A percentile compares a stretch with the other conserved stretches of the same genome.
Conservation (phyloP, 768 basidiomycete species). For the Xanthoconium stramineum region DNA sequence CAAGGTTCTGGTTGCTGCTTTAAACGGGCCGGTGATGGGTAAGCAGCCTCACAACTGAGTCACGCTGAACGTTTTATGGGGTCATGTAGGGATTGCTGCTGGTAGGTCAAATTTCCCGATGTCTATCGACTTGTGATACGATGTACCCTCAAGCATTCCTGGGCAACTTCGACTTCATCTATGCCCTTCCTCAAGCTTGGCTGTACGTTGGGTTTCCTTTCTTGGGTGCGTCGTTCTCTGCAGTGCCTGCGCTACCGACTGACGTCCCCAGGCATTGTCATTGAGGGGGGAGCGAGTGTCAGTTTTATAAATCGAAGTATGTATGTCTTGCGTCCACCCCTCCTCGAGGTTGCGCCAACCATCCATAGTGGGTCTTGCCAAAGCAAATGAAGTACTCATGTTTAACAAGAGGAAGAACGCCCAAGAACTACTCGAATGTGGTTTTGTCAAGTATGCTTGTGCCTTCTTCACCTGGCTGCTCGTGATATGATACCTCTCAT, state of each 20-base stretch:
- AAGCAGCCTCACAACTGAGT: neutral
- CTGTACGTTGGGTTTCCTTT: constrained; percentile 67
- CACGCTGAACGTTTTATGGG: constrained; percentile 3
- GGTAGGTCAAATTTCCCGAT: constrained; percentile 33
- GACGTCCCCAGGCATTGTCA: constrained; percentile 48
- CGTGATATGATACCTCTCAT: constrained; percentile 1
- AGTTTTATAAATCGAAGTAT: constrained; percentile 64
- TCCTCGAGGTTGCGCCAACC: neutral
- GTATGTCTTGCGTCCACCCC: constrained; percentile 10
- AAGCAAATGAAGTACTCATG: constrained; percentile 69
- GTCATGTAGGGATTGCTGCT: constrained; percentile 56
- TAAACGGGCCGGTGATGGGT: constrained; percentile 80
- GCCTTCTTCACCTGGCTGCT: neutral
- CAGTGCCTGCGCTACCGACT: neutral
- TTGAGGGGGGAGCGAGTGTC: constrained; percentile 69
- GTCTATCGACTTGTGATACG: neutral
- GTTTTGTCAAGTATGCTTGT: constrained; percentile 60
- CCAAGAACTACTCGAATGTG: constrained; percentile 53
- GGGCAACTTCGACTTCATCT: constrained; percentile 77
- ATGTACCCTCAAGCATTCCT: constrained; percentile 46
- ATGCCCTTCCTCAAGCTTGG: constrained; percentile 58
- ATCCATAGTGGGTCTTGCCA: constrained; percentile 59
- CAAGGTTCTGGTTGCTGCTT: constrained; percentile 66
- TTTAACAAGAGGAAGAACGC: constrained; percentile 66
- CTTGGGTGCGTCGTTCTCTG: constrained; percentile 37